Percentiles rank a stretch among this genome's conserved stretches.
phyloP scores from a whole-genome alignment of 768 basidiomycete genomes.

The Naematelia encephala region DNA sequence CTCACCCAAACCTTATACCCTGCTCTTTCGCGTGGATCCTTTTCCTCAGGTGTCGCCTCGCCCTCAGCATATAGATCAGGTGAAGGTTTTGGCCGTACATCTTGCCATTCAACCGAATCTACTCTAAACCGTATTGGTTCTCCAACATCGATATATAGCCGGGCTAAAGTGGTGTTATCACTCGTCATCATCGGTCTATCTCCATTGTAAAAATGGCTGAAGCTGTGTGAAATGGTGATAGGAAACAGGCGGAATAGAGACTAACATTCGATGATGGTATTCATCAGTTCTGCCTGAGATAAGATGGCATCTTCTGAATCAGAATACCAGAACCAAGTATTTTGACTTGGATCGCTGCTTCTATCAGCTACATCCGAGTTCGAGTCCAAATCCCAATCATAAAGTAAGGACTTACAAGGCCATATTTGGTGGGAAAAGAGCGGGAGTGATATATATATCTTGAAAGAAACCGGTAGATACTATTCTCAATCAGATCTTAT shows the following conservation, averaged over 20 bases:
- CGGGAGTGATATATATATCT: conserved; percentile 78
- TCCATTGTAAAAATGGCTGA: too few relatives aligned
- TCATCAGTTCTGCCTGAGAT: conserved; percentile 28
- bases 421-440: conserved; percentile 72
- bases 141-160: conserved; percentile 43
- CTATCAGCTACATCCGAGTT: background rate
- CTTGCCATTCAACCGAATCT: conserved; percentile 48
- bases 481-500: conserved; percentile 44
- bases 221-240: too few relatives aligned
- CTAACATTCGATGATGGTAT: conserved; percentile 26
- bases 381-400: too few relatives aligned
- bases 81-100: conserved; percentile 44
- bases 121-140: conserved; percentile 50
- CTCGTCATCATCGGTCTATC: too few relatives aligned
- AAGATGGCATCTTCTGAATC: conserved; percentile 28
- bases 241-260: background rate
- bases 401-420: conserved; percentile 44
- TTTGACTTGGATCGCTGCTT: conserved; percentile 46
- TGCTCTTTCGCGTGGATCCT: conserved; percentile 46
- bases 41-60: background rate
- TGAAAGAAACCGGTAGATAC: conserved; percentile 90
- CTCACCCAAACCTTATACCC: conserved; percentile 50
- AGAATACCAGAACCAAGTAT: conserved; percentile 49
- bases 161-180: too few relatives aligned
- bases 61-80: conserved; percentile 8